Evolutionary conservation across 139 green algal genomes (phyloP).

Genomic region (Micromonas commoda): DNA sequence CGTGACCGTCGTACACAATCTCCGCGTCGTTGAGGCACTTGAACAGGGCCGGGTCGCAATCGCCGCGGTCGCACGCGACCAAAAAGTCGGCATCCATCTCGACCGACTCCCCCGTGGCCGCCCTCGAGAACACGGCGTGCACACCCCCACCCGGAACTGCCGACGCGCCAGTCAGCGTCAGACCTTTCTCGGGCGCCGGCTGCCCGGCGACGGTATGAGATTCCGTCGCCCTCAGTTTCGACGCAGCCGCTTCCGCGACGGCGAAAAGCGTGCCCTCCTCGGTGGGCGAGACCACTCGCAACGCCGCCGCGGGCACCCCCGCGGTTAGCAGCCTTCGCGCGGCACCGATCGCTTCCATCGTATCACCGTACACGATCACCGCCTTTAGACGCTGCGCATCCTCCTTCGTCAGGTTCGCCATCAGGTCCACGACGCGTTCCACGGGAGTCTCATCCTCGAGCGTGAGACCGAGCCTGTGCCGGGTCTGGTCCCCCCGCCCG

Average conservation of each 20-base stretch:
- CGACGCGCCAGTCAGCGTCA: not conserved
- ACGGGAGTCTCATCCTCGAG: not conserved
- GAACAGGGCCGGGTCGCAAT: constrained; percentile 41
- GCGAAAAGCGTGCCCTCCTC: not conserved
- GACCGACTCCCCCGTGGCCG: not conserved
- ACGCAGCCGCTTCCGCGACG: not conserved
- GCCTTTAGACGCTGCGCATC: not conserved
- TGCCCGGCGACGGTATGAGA: not conserved
- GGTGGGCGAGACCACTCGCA: not conserved
- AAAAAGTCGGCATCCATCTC: constrained; percentile 19
- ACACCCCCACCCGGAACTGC: not conserved
- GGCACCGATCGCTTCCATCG: not conserved
- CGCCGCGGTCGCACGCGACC: constrained; percentile 39
- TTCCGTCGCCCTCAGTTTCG: not conserved
- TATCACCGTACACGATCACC: not conserved
- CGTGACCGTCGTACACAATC: constrained; percentile 59
- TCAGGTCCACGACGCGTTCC: not conserved
- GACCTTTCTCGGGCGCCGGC: not conserved
- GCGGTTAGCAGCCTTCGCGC: not conserved
- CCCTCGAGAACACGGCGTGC: not conserved
- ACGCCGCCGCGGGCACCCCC: not conserved
- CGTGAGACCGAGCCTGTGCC: not conserved
- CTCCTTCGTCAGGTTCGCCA: not conserved
- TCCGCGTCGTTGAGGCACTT: constrained; percentile 43
- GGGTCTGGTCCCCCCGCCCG: not conserved